Percentiles rank a stretch among this genome's conserved stretches.
Conservation (phyloP, 805 yeast genomes). For the Lipomyces orientalis region DNA sequence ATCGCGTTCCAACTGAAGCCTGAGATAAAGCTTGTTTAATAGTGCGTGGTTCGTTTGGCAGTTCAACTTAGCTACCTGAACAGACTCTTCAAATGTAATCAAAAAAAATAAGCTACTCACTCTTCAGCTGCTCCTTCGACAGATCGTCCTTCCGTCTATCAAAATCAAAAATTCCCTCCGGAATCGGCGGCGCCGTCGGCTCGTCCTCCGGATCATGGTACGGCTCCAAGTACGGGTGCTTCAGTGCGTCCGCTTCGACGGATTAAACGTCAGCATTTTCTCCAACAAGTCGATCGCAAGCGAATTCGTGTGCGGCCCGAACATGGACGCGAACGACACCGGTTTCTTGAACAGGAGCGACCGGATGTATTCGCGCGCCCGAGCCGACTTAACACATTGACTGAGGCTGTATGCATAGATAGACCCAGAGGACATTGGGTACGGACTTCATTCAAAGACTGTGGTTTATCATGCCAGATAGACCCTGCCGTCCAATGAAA, state of each 20-base stretch:
- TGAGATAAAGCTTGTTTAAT: no score
- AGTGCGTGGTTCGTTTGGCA: no score
- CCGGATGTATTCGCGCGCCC: conserved; percentile 88
- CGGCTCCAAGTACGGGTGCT: conserved; percentile 83
- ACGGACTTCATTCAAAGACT: no score
- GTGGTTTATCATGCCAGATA: no score
- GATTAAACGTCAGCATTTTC: conserved; percentile 81
- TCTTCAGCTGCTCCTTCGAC: conserved; percentile 75
- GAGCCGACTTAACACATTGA: conserved; percentile 63
- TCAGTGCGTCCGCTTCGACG: conserved; percentile 80
- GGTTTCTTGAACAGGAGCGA: conserved; percentile 74
- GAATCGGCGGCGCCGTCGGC: conserved; percentile 82
- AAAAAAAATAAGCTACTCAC: conserved; percentile 40
- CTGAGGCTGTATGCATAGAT: no score
- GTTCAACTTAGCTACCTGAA: no score
- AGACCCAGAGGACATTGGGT: no score
- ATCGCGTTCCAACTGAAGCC: no score
- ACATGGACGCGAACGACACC: conserved; percentile 56
- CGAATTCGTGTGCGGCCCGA: conserved; percentile 58
- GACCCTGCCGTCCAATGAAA: no score
- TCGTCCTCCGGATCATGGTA: conserved; percentile 96
- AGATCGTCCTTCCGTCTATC: conserved; percentile 83
- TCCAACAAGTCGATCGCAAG: conserved; percentile 69
- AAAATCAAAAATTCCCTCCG: conserved; percentile 86
- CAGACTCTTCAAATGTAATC: no score